Evolutionary conservation across 352 stramenopile genomes (phyloP).

Genomic region (Aphanomyces euteiches): DNA sequence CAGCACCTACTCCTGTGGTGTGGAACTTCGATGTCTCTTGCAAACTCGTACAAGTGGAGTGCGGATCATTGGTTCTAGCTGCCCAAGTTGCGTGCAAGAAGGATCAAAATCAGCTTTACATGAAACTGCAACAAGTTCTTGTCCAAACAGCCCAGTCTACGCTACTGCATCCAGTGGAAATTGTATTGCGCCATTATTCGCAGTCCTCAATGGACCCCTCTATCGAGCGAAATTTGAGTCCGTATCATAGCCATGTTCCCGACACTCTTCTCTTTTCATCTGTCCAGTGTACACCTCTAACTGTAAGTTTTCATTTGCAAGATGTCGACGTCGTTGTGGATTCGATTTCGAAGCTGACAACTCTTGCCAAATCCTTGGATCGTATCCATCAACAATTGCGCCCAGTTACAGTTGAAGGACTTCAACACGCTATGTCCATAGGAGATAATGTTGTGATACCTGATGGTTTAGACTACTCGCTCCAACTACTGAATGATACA

Average conservation of each 20-base stretch:
- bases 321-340: background rate
- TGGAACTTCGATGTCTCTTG: constrained; percentile 19
- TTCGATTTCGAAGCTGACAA: background rate
- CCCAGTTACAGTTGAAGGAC: background rate
- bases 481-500: background rate
- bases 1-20: background rate
- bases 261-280: constrained; percentile 1
- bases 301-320: constrained; percentile 6
- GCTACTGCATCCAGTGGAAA: constrained; percentile 9
- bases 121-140: constrained; percentile 4
- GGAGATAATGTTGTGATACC: background rate
- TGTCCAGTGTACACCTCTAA: constrained; percentile 7
- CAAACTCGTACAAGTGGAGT: constrained; percentile 19
- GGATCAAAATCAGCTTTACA: constrained; percentile 3
- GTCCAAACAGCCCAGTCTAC: background rate
- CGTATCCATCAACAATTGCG: background rate
- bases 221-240: background rate
- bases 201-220: background rate
- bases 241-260: constrained; percentile 7
- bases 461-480: background rate
- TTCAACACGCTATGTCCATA: background rate
- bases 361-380: background rate
- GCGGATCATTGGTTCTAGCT: background rate
- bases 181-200: background rate
- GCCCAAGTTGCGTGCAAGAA: constrained; percentile 9